These are phyloP conservation scores for Fusarium continuum DNA, from an alignment of 2,329 filamentous ascomycete genomes.

Conservation along the genomic window DNA sequence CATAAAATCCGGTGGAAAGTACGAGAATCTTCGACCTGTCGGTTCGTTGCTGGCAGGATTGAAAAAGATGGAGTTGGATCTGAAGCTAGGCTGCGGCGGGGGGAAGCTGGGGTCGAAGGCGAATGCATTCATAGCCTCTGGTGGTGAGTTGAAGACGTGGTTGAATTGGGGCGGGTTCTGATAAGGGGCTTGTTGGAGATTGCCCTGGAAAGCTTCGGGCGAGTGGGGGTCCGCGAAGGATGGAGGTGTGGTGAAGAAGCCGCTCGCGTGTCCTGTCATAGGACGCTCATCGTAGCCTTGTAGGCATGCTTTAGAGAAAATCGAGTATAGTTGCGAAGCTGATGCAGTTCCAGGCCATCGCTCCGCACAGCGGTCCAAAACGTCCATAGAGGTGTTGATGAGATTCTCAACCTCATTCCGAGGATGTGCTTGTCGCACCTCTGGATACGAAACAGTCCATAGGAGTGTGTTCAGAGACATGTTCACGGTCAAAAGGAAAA, in stretches of 20 bases:
- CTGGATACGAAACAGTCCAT: slow-evolving; percentile 89
- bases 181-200: slow-evolving; percentile 52
- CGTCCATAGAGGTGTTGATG: slow-evolving; percentile 78
- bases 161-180: slow-evolving; percentile 64
- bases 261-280: slow-evolving; percentile 37
- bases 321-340: slow-evolving; percentile 85
- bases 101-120: slow-evolving; percentile 55
- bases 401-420: slow-evolving; percentile 80
- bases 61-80: slow-evolving; percentile 73
- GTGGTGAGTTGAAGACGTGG: slow-evolving; percentile 65
- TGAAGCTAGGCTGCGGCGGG: slow-evolving; percentile 63
- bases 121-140: slow-evolving; percentile 62
- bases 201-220: slow-evolving; percentile 45
- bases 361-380: slow-evolving; percentile 81
- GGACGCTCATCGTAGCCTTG: slow-evolving; percentile 79
- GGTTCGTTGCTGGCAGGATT: slow-evolving; percentile 64
- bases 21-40: slow-evolving; percentile 67
- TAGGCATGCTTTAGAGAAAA: slow-evolving; percentile 84
- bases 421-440: slow-evolving; percentile 77
- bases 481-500: slow-evolving; percentile 88
- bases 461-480: slow-evolving; percentile 91
- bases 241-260: slow-evolving; percentile 49
- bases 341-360: slow-evolving; percentile 92
- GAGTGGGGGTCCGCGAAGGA: slow-evolving; percentile 46
- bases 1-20: slow-evolving; percentile 67